These are phyloP conservation scores for Saccharomyces hybrid DNA, from an alignment of 1,139 yeast genomes.

Conservation along the genomic window DNA sequence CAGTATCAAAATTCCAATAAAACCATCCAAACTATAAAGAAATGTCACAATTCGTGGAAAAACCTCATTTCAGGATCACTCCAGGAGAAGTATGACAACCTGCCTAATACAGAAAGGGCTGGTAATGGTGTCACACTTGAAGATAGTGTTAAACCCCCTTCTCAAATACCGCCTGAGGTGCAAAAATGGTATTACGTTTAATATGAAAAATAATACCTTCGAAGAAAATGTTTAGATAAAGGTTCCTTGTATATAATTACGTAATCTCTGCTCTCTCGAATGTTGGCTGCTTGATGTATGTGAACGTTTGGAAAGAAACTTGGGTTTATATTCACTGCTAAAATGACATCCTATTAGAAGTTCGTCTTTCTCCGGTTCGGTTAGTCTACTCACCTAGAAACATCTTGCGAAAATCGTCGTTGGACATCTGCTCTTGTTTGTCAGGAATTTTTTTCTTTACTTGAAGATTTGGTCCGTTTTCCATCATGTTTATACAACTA, in stretches of 20 bases:
- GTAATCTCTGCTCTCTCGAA: background rate
- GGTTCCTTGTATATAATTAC: background rate
- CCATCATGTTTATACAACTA: background rate
- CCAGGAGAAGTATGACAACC: slow-evolving; percentile 21
- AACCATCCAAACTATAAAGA: slow-evolving; percentile 63
- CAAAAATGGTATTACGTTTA: slow-evolving; percentile 33
- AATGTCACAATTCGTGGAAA: slow-evolving; percentile 78
- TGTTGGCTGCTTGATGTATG: background rate
- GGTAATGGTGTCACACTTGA: slow-evolving; percentile 20
- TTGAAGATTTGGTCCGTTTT: background rate
- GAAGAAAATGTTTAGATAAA: background rate
- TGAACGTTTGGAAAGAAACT: background rate
- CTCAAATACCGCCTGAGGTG: slow-evolving; percentile 35
- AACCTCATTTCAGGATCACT: slow-evolving; percentile 50
- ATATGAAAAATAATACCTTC: background rate
- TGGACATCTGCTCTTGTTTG: slow-evolving; percentile 23
- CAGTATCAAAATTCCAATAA: slow-evolving; percentile 63
- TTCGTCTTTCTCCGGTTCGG: background rate
- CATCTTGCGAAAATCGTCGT: slow-evolving; percentile 37
- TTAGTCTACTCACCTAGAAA: slow-evolving; percentile 25
- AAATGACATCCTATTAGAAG: background rate
- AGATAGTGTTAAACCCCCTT: slow-evolving; percentile 25
- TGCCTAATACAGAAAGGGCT: slow-evolving; percentile 33
- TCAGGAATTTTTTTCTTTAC: background rate
- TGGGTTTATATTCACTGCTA: background rate